phyloP scores from a whole-genome alignment of 805 yeast genomes.

The Metschnikowia matae region DNA sequence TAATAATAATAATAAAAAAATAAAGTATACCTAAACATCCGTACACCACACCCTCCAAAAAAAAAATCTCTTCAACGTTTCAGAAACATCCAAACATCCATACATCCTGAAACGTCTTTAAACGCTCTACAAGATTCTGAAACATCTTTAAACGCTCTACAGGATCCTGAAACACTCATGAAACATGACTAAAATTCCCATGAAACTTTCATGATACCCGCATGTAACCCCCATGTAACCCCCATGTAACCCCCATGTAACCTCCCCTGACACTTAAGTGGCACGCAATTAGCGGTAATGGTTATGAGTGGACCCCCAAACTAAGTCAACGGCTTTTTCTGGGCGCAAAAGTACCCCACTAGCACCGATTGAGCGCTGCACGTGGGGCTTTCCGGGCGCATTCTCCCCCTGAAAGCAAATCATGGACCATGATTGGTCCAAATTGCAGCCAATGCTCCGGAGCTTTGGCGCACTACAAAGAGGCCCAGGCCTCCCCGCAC shows the following conservation, averaged over 20 bases:
- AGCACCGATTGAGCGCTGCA: too few species aligned
- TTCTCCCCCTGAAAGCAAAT: too few species aligned
- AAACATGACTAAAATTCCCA: not conserved
- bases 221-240: not conserved
- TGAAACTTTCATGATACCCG: not conserved
- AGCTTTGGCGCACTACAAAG: not conserved
- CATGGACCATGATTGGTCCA: too few species aligned
- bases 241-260: not conserved
- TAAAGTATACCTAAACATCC: too few species aligned
- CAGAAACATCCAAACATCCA: too few species aligned
- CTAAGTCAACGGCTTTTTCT: too few species aligned
- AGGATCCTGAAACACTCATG: not conserved
- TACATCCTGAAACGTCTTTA: not conserved
- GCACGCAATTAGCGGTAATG: too few species aligned
- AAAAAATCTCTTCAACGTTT: too few species aligned
- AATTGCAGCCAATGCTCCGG: not conserved
- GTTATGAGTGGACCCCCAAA: too few species aligned
- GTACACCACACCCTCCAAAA: too few species aligned
- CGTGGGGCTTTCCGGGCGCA: too few species aligned
- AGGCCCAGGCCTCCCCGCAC: not conserved
- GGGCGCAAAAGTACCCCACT: not conserved
- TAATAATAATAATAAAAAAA: too few species aligned
- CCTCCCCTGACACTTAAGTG: not conserved
- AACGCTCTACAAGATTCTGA: not conserved
- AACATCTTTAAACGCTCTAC: not conserved